Conservation (phyloP, 1,284 basidiomycete species). For the Heliocybe sulcata region DNA sequence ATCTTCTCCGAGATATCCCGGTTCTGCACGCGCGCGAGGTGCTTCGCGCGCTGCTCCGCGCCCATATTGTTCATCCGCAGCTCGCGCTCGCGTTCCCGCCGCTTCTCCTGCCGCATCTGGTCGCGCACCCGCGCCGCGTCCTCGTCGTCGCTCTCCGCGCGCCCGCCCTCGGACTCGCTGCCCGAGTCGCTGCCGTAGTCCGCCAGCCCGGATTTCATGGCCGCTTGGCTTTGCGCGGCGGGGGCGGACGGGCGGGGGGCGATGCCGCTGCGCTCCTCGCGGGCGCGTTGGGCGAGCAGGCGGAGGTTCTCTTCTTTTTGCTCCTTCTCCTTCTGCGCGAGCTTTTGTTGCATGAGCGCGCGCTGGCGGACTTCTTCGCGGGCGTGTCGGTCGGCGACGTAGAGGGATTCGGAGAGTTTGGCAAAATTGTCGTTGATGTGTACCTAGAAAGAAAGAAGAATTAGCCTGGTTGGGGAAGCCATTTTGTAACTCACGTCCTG, state of each 20-base stretch:
- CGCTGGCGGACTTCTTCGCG: constrained; percentile 97
- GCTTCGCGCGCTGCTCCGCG: constrained; percentile 91
- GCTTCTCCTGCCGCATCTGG: constrained; percentile 86
- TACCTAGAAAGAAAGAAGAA: constrained; percentile 41
- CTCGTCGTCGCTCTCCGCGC: constrained; percentile 47
- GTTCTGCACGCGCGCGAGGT: constrained; percentile 92
- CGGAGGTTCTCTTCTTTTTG: constrained; percentile 96
- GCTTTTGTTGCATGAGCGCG: constrained; percentile 94
- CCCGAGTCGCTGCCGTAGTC: constrained; percentile 79
- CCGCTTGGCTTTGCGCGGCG: constrained; percentile 49
- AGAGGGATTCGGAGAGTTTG: constrained; percentile 95
- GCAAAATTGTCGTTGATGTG: constrained; percentile 99
- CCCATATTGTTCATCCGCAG: constrained; percentile 99
- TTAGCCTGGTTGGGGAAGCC: constrained; percentile 2
- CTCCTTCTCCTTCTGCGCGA: constrained; percentile 97
- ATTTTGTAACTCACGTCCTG: constrained; percentile 76
- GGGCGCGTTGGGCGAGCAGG: constrained; percentile 87
- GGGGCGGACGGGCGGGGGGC: constrained; percentile 36
- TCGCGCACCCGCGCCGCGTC: constrained; percentile 85
- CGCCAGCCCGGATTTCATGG: constrained; percentile 73
- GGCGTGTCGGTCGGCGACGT: constrained; percentile 95
- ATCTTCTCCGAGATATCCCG: constrained; percentile 99
- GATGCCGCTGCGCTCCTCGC: constrained; percentile 88
- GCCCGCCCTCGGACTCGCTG: constrained; percentile 38
- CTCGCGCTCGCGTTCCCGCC: constrained; percentile 91